phyloP scores from a whole-genome alignment of 208 protist genomes.

The Crithidia expoeki region DNA sequence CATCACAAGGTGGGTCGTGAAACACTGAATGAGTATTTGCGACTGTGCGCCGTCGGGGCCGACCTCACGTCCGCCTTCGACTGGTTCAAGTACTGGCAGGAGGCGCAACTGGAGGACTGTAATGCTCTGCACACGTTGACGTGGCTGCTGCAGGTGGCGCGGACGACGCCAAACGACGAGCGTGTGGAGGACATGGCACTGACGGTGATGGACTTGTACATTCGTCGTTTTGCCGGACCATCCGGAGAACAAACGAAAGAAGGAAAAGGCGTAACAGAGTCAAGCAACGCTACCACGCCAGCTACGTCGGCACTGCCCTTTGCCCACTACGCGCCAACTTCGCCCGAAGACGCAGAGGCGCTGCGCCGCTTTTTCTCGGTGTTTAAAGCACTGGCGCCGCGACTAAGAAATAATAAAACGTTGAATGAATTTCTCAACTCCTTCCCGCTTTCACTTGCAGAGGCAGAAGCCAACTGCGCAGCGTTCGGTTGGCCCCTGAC shows the following conservation, averaged over 20 bases:
- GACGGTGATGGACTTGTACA: conserved; percentile 73
- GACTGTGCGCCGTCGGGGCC: conserved; percentile 74
- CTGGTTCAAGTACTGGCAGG: conserved; percentile 86
- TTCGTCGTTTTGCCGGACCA: conserved; percentile 32
- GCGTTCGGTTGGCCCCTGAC: conserved; percentile 47
- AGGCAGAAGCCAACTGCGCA: not conserved
- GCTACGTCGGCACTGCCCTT: not conserved
- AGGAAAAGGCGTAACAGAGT: conserved; percentile 8
- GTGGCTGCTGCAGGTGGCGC: conserved; percentile 77
- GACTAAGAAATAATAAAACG: conserved; percentile 32
- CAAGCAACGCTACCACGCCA: not conserved
- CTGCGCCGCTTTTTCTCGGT: conserved; percentile 42
- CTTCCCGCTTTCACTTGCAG: conserved; percentile 27
- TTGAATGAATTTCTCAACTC: conserved; percentile 54
- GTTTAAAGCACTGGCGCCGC: conserved; percentile 43
- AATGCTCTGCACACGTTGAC: conserved; percentile 33
- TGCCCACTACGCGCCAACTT: not conserved
- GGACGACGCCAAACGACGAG: conserved; percentile 70
- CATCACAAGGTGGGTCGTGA: conserved; percentile 73
- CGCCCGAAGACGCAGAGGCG: conserved; percentile 19
- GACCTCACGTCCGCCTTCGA: conserved; percentile 85
- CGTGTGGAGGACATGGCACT: conserved; percentile 78
- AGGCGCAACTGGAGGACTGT: conserved; percentile 41
- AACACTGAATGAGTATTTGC: conserved; percentile 74
- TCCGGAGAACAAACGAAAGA: not conserved